Evolutionary conservation across 495 filamentous ascomycete genomes (phyloP), one percentile per base, ranked within the genome.

Genomic region (Bathelium albidoporum): DNA sequence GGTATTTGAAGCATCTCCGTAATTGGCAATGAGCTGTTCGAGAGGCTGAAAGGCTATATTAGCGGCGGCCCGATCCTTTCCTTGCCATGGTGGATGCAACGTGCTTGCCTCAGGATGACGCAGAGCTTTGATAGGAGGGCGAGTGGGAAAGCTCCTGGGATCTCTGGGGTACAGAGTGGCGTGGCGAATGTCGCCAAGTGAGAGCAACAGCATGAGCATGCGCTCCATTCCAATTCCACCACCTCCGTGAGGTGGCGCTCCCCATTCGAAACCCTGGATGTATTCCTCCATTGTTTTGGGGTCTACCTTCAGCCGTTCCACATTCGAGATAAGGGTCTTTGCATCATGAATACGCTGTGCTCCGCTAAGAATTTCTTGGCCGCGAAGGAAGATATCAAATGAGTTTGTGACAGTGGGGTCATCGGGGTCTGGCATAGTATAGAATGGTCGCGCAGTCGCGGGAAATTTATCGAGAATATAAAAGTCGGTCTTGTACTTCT

Each of bases 381-480:
- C 92, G 12, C 92, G 89, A 60, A 96, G 81, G 76, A 96, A 96
- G 69, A 96, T 93, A 73, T 97, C 91, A 66, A 96, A 97, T 0
- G 92, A 95, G 75, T 96, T 96, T 45, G 91, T 96, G 69, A 82
- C 80, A 1, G 79, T 79, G 9, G 82, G 75, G 67, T 96, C 85
- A 11, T 85, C 75, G 1, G 89, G 81, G 61, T 96, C 91, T 0
- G 89, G 89, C 82, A 95, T 93, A n/a, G 92, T 88, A 68, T 97
- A 96, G 76, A 96, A 97, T 1, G 92, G 92, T 39, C 92, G 83
- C 7, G 87, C 92, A 11, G 85, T 84, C 1, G 81, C 76, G 14
- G 92, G 92, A 73, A 96, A 96, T 69, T 96, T 96, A 82, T 97
- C 92, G 60, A 97, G 84, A 45, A 96, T 85, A 76, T 93, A 97